Conservation (phyloP, 352 stramenopile species). For the Phytophthora melonis region DNA sequence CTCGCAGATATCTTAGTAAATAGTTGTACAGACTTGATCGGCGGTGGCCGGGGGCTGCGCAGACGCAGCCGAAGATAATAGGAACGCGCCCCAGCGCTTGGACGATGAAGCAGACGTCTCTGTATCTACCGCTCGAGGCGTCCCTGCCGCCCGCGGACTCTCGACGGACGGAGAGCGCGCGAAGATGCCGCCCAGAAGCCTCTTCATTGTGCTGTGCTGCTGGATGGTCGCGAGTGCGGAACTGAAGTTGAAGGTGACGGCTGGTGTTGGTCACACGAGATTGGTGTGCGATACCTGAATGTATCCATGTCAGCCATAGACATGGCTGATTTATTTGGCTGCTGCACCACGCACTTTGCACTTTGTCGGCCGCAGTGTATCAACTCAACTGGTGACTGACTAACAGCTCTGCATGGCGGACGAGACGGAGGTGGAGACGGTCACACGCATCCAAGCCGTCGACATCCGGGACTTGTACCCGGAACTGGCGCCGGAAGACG, state of each 20-base stretch:
- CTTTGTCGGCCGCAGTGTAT: constrained; percentile 12
- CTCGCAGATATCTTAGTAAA: background rate
- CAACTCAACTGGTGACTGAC: constrained; percentile 7
- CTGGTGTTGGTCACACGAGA: background rate
- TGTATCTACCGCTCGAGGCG: background rate
- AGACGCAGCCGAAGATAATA: constrained; percentile 17
- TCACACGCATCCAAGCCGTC: constrained; percentile 55
- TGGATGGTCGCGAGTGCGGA: constrained; percentile 3
- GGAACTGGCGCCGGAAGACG: constrained; percentile 44
- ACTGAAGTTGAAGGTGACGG: background rate
- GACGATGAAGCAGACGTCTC: background rate
- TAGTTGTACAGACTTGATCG: constrained; percentile 24
- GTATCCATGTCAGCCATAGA: constrained; percentile 32
- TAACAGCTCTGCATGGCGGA: constrained; percentile 37
- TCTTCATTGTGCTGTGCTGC: constrained; percentile 60
- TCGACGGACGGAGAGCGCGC: constrained; percentile 39
- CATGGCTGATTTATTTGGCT: constrained; percentile 31
- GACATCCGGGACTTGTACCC: constrained; percentile 67
- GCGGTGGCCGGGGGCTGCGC: constrained; percentile 1
- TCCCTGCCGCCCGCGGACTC: constrained; percentile 10
- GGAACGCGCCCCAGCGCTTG: constrained; percentile 30
- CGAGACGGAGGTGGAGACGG: constrained; percentile 68
- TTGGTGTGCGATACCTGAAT: constrained; percentile 5
- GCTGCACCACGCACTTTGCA: constrained; percentile 3
- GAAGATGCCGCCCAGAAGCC: constrained; percentile 72